Evolutionary conservation across 1,284 basidiomycete species (phyloP).

Genomic region (Sphaerobolus stellatus): DNA sequence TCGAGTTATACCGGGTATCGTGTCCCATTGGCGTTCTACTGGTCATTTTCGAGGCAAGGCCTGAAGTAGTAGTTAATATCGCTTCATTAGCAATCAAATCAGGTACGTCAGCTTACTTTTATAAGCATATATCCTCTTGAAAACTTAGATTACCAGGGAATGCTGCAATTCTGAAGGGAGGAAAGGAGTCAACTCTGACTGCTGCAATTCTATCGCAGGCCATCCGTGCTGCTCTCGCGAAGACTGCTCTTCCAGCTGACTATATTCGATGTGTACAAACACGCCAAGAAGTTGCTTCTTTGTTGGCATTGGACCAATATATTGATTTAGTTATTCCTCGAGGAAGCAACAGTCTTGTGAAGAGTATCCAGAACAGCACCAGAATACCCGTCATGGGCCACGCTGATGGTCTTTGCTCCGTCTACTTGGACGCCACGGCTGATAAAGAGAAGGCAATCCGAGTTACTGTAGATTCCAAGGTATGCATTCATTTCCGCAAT

Average conservation of each 20-base stretch:
- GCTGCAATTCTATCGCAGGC: conserved; percentile 72
- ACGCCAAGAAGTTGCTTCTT: conserved; percentile 84
- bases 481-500: conserved; percentile 33
- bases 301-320: conserved; percentile 85
- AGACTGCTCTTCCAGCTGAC: conserved; percentile 70
- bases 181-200: conserved; percentile 87
- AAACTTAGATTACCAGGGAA: conserved; percentile 58
- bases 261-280: conserved; percentile 94
- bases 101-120: conserved; percentile 48
- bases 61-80: conserved; percentile 98
- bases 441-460: conserved; percentile 76
- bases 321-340: conserved; percentile 98
- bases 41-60: conserved; percentile 97
- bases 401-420: conserved; percentile 91
- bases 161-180: conserved; percentile 95
- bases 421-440: conserved; percentile 87
- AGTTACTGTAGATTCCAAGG: conserved; percentile 90
- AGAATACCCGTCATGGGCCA: conserved; percentile 99
- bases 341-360: conserved; percentile 90
- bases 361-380: conserved; percentile 85
- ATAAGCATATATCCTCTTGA: conserved; percentile 7
- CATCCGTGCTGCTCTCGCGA: conserved; percentile 76
- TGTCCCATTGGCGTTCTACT: conserved; percentile 97
- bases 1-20: conserved; percentile 91
- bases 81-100: conserved; percentile 95